Evolutionary conservation across 139 green algal species (phyloP), one percentile per base, ranked within the genome.

Genomic region (Dunaliella primolecta): DNA sequence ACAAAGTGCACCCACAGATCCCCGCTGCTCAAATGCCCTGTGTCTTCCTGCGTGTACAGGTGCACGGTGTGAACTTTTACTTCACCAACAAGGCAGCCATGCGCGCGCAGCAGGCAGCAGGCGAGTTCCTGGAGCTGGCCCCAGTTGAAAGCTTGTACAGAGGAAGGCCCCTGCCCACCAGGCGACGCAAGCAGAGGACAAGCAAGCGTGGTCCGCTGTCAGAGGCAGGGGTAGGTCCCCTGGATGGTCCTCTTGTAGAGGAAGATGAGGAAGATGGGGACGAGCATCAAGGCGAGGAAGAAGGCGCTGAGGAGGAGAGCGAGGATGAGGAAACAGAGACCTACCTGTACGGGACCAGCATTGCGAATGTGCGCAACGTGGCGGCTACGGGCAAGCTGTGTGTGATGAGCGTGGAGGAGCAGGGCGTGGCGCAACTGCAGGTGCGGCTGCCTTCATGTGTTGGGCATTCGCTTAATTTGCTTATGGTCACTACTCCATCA

Each of bases 381-480:
- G 92, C 93, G 46, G 92, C 92, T 11, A 93, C 91, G 2, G 93
- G 93, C 78, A 91, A 92, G 82, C 86, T 96, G 75, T 94, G 92
- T 81, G 36, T 95, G 1, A 93, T 94, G 85, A 85, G 81, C 15
- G 71, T 96, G n/a, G 92, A 96, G n/a, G 55, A 88, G 32, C 91
- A 95, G 84, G 93, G 91, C 20, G 89, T 91, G 78, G 64, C 38
- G 24, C 3, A 78, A 35, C 81, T 93, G 34, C 27, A 80, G 55
- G 80, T 84, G 80, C 2, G 80, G n/a, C n/a, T n/a, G n/a, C n/a
- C n/a, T n/a, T n/a, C n/a, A n/a, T n/a, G n/a, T n/a, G n/a, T n/a
- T n/a, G n/a, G n/a, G n/a, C n/a, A n/a, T n/a, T n/a, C n/a, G n/a
- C n/a, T n/a, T n/a, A n/a, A n/a, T n/a, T n/a, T n/a, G n/a, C n/a